Evolutionary conservation across 192 early-diverging fungal genomes (phyloP), one percentile per base, ranked within the genome.

Genomic region (Umbelopsis ramanniana): DNA sequence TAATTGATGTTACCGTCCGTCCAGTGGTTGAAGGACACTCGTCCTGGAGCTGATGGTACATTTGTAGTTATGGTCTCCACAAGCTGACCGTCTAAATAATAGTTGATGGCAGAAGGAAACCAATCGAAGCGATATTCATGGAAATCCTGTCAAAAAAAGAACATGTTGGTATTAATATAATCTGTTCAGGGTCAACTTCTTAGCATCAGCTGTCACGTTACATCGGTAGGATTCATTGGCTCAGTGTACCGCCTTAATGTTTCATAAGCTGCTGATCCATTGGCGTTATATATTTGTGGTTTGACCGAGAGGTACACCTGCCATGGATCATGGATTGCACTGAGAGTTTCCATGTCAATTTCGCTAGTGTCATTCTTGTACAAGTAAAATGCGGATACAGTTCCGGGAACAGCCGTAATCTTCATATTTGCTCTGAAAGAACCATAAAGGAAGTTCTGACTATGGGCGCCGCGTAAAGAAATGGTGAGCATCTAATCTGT

Each of bases 101-200:
- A 75, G 11, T 48, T 43, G 22, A 55, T 29, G 26, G 15, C 19
- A 29, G 45, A 46, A 24, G 78, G 78, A 19, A 72, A 66, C 78
- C 78, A 79, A 52, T 79, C 78, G 40, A 79, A 69, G 22, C 78
- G 78, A 38, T 79, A 79, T 23, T 74, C 74, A 60, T 79, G 78
- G 46, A 72, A 79, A 35, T 48, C 73, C 53, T 60, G 33, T 0
- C 12, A 2, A 1, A 37, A 7, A 19, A 14, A 5, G 4, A 38
- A 37, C 0, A 19, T 50, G 0, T 2, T 43, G 1, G 40, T 43
- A 5, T 43, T 43, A 43, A 43, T 43, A 43, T 43, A 43, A 43
- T 11, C 6, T 12, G 6, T 43, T 43, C 11, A 12, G 11, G 40
- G 40, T 43, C 40, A 43, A 43, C 40, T 43, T 43, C 6, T 43